phyloP scores from a whole-genome alignment of 257 asterid genomes.

The Apocynum venetum region DNA sequence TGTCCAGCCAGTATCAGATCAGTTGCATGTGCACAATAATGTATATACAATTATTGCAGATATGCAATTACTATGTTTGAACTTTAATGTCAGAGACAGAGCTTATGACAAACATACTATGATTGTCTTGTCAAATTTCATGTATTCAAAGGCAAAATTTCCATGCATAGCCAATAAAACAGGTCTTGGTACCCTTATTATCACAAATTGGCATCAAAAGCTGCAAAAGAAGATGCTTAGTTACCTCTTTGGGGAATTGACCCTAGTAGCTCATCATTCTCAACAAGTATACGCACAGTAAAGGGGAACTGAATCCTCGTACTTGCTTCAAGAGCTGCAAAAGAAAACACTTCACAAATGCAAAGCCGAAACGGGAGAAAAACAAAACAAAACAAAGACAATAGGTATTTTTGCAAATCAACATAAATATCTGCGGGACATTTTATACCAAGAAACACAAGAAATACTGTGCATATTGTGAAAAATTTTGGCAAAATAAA shows the following conservation, averaged over 20 bases:
- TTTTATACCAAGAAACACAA: neutral
- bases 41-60: neutral
- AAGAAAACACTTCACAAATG: neutral
- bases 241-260: conserved; percentile 68
- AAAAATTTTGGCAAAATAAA: neutral
- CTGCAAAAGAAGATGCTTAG: neutral
- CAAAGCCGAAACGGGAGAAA: neutral
- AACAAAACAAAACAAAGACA: neutral
- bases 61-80: too few species aligned
- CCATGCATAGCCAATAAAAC: neutral
- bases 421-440: neutral
- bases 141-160: neutral
- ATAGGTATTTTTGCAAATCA: neutral
- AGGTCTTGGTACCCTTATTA: neutral
- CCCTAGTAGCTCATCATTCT: conserved; percentile 52
- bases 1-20: neutral
- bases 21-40: neutral
- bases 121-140: neutral
- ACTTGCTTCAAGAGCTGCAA: conserved; percentile 73
- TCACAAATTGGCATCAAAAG: too few species aligned
- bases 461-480: neutral
- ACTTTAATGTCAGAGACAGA: neutral
- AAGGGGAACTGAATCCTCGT: conserved; percentile 48
- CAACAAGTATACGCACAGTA: conserved; percentile 53
- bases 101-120: neutral